Evolutionary conservation across 1,284 basidiomycete genomes (phyloP).

Genomic region (Melampsora americana): DNA sequence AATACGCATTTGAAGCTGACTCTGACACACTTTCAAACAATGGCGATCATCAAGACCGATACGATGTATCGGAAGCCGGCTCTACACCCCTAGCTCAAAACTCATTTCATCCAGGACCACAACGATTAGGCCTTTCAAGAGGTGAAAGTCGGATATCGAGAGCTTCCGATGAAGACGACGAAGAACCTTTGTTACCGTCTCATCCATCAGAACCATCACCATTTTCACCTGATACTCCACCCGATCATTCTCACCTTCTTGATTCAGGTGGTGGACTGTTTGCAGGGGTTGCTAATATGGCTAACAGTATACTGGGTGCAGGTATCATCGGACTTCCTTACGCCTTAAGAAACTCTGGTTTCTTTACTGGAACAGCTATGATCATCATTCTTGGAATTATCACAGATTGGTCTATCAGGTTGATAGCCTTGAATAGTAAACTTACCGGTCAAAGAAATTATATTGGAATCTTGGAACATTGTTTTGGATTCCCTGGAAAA

Average conservation of each 20-base stretch:
- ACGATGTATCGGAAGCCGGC: not conserved
- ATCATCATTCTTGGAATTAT: slow-evolving; percentile 75
- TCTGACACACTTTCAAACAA: slow-evolving; percentile 33
- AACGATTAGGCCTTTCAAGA: not conserved
- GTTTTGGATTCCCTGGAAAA: slow-evolving; percentile 81
- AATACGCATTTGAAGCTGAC: slow-evolving; percentile 41
- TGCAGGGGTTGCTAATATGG: slow-evolving; percentile 57
- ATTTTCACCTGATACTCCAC: not conserved
- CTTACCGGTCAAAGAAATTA: slow-evolving; percentile 87
- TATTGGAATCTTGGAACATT: slow-evolving; percentile 89
- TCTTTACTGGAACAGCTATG: slow-evolving; percentile 77
- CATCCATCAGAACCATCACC: not conserved
- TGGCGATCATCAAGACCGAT: not conserved
- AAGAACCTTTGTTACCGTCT: slow-evolving; percentile 14
- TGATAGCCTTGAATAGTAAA: slow-evolving; percentile 91
- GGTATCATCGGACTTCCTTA: slow-evolving; percentile 74
- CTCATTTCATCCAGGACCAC: not conserved
- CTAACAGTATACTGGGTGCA: slow-evolving; percentile 93
- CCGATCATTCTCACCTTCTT: slow-evolving; percentile 30
- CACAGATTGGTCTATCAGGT: slow-evolving; percentile 97
- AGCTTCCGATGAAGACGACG: slow-evolving; percentile 2
- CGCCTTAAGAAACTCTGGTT: slow-evolving; percentile 85
- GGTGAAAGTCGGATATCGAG: not conserved
- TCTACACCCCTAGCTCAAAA: not conserved
- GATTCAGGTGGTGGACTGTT: slow-evolving; percentile 32